Evolutionary conservation across 345 rosid species (phyloP), one percentile per base, ranked within the genome.

Genomic region (Jatropha curcas): DNA sequence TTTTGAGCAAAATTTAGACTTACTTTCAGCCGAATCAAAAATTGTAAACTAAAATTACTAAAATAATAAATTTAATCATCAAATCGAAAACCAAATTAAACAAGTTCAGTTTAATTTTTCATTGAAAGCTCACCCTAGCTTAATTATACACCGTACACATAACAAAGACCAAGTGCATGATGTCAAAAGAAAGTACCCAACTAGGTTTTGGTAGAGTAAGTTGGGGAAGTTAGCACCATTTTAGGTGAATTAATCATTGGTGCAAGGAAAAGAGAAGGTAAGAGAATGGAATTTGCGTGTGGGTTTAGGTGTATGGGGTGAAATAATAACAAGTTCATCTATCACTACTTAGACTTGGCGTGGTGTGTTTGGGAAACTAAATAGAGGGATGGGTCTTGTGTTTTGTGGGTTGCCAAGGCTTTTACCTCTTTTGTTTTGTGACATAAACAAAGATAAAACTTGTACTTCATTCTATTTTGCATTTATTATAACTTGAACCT

Each of bases 171-270:
- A 4, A 1, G 2, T 2, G 28, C 1, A 33, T 19, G 73, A 45
- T 41, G 55, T 68, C 35, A 77, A 70, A 19, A 39, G 16, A n/a
- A 12, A 20, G 28, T n/a, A 41, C 25, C 33, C 25, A 17, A 56
- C 5, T 24, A 27, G 24, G 31, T 60, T 72, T 72, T 53, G 78
- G 74, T 35, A 70, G 24, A 33, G 68, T 55, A 67, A 73, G 81
- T 82, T 63, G 9, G 77, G 78, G 77, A 56, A 63, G 82, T 63
- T 68, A 74, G 79, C 68, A 73, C 52, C 27, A 60, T 46, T 61
- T 50, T 65, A 65, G 72, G 76, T 53, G 77, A 74, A 57, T 48
- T 68, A n/a, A 31, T 19, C 35, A 28, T 5, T 14, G 37, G 25
- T 57, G 60, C 59, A 70, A 65, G 56, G 37, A 25, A 67, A 65